Percentiles rank a stretch among this genome's conserved stretches.
phyloP scores from a whole-genome alignment of 306 rosid species.

The Echinosophora koreensis region DNA sequence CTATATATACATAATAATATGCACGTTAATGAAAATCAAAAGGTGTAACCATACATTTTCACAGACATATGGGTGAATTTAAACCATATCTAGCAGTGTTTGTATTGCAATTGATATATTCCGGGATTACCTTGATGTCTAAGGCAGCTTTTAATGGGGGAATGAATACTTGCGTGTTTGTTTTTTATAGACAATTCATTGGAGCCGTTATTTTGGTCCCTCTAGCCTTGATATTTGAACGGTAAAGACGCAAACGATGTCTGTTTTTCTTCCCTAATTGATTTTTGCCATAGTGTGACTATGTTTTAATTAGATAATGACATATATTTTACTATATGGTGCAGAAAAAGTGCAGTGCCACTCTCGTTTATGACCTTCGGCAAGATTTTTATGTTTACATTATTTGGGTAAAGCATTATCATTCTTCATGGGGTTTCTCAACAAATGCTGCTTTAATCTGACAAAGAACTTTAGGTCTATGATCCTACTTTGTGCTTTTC shows the following conservation, averaged over 20 bases:
- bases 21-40: constrained; percentile 13
- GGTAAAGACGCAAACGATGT: constrained; percentile 33
- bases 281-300: background rate
- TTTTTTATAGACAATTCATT: constrained; percentile 63
- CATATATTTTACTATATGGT: constrained; percentile 19
- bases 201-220: constrained; percentile 62
- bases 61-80: constrained; percentile 51
- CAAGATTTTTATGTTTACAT: constrained; percentile 65
- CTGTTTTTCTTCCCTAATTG: background rate
- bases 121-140: constrained; percentile 62
- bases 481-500: constrained; percentile 39
- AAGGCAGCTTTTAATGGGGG: constrained; percentile 66
- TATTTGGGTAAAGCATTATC: constrained; percentile 57
- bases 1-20: constrained; percentile 38
- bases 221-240: constrained; percentile 53
- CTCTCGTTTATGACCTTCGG: constrained; percentile 54
- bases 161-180: constrained; percentile 56
- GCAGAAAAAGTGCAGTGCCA: constrained; percentile 51
- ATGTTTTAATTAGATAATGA: constrained; percentile 2
- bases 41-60: constrained; percentile 23
- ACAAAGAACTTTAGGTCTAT: constrained; percentile 15
- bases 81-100: constrained; percentile 64
- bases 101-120: constrained; percentile 55
- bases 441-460: constrained; percentile 16
- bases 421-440: constrained; percentile 7